A percentile compares a stretch with the other conserved stretches of the same genome.
Conservation (phyloP, 345 rosid genomes). For the Eucalyptus pauciflora region DNA sequence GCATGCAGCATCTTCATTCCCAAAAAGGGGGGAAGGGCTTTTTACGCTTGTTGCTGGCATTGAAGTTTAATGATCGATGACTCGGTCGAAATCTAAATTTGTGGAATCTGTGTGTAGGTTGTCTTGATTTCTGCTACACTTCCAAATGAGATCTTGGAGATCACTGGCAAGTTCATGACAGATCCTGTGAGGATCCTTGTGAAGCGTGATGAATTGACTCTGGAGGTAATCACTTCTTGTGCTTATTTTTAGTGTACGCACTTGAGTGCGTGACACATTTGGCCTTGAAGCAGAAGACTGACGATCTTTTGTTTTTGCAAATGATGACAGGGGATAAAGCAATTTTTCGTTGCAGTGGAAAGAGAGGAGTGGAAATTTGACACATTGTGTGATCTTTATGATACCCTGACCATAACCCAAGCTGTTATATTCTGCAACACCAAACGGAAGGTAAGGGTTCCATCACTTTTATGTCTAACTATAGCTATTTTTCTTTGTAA, state of each 20-base stretch:
- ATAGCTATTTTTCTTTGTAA: not conserved
- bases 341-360: slow-evolving; percentile 93
- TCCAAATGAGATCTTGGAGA: slow-evolving; percentile 95
- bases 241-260: not conserved
- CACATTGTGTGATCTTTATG: slow-evolving; percentile 91
- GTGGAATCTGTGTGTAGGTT: slow-evolving; percentile 31
- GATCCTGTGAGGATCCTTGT: slow-evolving; percentile 95
- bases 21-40: not conserved
- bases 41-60: not conserved
- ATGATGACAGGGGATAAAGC: slow-evolving; percentile 76
- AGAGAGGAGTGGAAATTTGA: slow-evolving; percentile 98
- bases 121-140: slow-evolving; percentile 94
- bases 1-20: not conserved
- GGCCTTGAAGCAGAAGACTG: not conserved
- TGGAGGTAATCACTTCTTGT: slow-evolving; percentile 43
- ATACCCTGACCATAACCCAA: slow-evolving; percentile 87
- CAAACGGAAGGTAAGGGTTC: slow-evolving; percentile 61
- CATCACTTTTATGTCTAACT: not conserved
- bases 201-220: slow-evolving; percentile 96
- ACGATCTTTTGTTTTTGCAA: not conserved
- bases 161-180: slow-evolving; percentile 88
- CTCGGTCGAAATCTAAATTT: not conserved
- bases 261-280: not conserved
- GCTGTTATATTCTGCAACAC: slow-evolving; percentile 99
- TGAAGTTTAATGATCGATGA: not conserved